Evolutionary conservation across 2,329 filamentous ascomycete species (phyloP).

Genomic region (Fusarium sublunatum): DNA sequence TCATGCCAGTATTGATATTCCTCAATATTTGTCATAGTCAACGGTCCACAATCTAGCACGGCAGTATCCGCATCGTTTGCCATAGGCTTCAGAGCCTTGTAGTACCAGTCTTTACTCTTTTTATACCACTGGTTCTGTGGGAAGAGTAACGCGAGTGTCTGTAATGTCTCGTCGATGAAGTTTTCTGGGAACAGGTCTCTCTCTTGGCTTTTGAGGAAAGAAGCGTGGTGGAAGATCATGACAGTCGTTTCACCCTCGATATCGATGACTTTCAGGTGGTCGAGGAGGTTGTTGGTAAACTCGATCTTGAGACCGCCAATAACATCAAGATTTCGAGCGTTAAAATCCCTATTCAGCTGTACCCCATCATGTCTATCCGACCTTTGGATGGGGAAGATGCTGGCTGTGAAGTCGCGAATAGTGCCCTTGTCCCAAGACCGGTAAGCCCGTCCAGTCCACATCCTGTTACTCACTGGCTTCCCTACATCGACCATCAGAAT

Average conservation of each 20-base stretch:
- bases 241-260: conserved; percentile 11
- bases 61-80: not conserved
- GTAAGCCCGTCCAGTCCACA: not conserved
- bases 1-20: conserved; percentile 5
- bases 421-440: not conserved
- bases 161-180: conserved; percentile 6
- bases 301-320: conserved; percentile 2
- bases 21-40: conserved; percentile 3
- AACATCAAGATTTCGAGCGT: not conserved
- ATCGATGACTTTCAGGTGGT: conserved; percentile 8
- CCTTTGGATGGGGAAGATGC: not conserved
- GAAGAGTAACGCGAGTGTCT: conserved; percentile 11
- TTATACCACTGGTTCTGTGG: conserved; percentile 17
- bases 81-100: not conserved
- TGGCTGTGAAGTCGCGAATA: not conserved
- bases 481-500: conserved; percentile 2
- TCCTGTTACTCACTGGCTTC: not conserved
- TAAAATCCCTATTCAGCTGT: not conserved
- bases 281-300: conserved; percentile 11
- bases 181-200: not conserved
- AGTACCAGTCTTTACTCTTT: conserved; percentile 4
- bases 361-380: not conserved
- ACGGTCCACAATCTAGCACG: conserved; percentile 1
- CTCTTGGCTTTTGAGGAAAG: conserved; percentile 5
- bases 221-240: conserved; percentile 14